Evolutionary conservation across 106 monocot genomes (phyloP).

Genomic region (Hemerocallis citrina): DNA sequence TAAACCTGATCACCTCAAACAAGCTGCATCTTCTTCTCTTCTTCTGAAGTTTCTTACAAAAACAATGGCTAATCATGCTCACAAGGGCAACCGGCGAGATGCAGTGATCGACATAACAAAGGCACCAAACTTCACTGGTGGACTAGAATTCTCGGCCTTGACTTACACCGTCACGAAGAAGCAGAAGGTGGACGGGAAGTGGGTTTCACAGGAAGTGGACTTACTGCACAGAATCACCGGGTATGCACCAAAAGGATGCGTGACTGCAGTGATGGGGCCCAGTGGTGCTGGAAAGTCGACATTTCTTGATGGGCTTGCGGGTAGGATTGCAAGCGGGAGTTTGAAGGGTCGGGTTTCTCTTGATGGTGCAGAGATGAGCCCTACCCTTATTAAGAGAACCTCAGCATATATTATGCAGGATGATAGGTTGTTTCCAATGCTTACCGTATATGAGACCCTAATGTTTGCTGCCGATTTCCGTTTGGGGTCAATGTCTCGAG

Average conservation of each 20-base stretch:
- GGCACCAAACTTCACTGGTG: conserved; percentile 17
- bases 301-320: conserved; percentile 37
- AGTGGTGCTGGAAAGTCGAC: conserved; percentile 45
- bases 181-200: conserved; percentile 32
- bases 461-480: conserved; percentile 50
- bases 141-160: conserved; percentile 29
- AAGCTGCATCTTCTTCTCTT: not conserved
- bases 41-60: not conserved
- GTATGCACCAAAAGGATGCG: conserved; percentile 40
- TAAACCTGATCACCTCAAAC: not conserved
- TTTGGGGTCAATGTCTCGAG: conserved; percentile 18
- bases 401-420: conserved; percentile 60
- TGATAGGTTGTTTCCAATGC: conserved; percentile 48
- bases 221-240: conserved; percentile 37
- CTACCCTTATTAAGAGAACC: conserved; percentile 28
- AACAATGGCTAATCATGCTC: conserved; percentile 2
- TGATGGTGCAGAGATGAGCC: conserved; percentile 42
- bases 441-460: conserved; percentile 44
- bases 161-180: conserved; percentile 47
- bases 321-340: conserved; percentile 39
- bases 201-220: conserved; percentile 28
- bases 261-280: conserved; percentile 47
- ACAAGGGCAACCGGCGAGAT: not conserved
- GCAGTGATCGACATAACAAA: conserved; percentile 15
- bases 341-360: conserved; percentile 31